Conservation (phyloP, 306 rosid genomes). For the Glycine latifolia region DNA sequence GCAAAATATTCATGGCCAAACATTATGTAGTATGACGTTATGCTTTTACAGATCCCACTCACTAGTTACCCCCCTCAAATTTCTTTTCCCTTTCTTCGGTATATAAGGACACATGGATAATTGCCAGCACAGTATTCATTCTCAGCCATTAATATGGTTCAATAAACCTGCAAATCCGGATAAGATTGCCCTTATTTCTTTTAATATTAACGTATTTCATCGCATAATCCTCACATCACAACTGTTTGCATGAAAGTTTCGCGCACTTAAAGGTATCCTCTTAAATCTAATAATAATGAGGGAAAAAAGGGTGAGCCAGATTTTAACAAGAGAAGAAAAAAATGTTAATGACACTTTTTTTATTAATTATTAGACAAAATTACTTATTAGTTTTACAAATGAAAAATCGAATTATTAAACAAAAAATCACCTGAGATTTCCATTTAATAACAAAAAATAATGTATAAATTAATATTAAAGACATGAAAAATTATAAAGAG, state of each 20-base stretch:
- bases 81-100: neutral
- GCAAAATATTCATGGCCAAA: slow-evolving; percentile 44
- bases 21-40: slow-evolving; percentile 50
- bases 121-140: slow-evolving; percentile 30
- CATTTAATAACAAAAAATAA: too few species aligned
- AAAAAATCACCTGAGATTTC: too few species aligned
- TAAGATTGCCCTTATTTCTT: neutral
- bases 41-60: slow-evolving; percentile 51
- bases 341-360: neutral
- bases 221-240: neutral
- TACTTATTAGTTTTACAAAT: neutral
- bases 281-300: neutral
- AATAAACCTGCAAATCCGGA: neutral
- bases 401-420: neutral
- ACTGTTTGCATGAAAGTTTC: neutral
- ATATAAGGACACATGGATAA: slow-evolving; percentile 15
- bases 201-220: too few species aligned
- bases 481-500: too few species aligned
- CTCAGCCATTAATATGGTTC: slow-evolving; percentile 12
- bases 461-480: too few species aligned
- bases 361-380: neutral
- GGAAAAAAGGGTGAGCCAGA: neutral
- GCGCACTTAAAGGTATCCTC: neutral
- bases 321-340: neutral
- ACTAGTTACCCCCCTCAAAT: slow-evolving; percentile 33